Conservation (phyloP, 768 basidiomycete species). For the Dendrothele bispora region DNA sequence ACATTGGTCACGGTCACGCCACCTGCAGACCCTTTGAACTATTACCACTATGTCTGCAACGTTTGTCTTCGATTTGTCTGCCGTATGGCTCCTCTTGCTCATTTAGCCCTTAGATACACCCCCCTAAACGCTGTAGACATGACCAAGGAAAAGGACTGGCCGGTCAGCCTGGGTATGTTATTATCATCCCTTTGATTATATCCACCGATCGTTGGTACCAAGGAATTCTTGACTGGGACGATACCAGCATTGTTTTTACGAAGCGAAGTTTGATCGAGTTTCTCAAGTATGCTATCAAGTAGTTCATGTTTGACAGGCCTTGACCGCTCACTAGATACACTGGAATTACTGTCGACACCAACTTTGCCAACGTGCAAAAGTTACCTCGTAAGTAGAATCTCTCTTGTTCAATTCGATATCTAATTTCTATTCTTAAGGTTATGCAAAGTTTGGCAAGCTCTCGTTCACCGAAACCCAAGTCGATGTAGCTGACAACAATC, state of each 20-base stretch:
- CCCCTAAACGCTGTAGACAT: conserved; percentile 55
- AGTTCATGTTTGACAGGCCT: conserved; percentile 5
- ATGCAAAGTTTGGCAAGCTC: conserved; percentile 68
- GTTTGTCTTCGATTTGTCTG: conserved; percentile 25
- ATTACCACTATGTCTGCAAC: conserved; percentile 37
- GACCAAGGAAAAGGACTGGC: conserved; percentile 74
- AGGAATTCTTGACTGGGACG: conserved; percentile 85
- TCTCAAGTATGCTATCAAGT: conserved; percentile 52
- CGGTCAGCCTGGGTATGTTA: conserved; percentile 59
- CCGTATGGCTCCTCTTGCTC: neutral
- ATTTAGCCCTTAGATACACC: conserved; percentile 47
- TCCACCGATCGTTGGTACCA: neutral
- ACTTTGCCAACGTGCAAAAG: conserved; percentile 72
- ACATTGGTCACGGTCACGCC: conserved; percentile 2
- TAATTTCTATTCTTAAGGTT: conserved; percentile 43
- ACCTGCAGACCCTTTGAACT: neutral
- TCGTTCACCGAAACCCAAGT: conserved; percentile 8
- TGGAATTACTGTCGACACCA: conserved; percentile 75
- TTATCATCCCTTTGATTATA: conserved; percentile 1
- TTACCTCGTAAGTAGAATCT: conserved; percentile 59
- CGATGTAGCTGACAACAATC: no score
- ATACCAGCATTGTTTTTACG: conserved; percentile 74
- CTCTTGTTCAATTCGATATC: neutral
- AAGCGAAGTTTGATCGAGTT: conserved; percentile 78
- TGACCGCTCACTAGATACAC: conserved; percentile 49